Base-by-base conservation (phyloP, 345 rosid species). In the Ceriops zippeliana region DNA sequence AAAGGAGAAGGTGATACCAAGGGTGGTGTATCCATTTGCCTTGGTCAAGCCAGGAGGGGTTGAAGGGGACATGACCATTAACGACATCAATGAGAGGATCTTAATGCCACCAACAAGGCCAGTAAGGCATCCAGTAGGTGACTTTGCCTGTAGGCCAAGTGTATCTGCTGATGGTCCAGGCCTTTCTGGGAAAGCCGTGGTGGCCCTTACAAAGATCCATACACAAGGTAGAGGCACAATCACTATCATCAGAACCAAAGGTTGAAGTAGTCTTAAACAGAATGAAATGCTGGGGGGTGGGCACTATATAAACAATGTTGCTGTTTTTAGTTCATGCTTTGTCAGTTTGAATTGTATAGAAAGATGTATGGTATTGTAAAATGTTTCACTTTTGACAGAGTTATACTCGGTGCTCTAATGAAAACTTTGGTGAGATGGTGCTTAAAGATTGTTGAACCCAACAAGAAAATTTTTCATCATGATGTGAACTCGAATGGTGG, bases 171-270 rank as follows among this genome's bases (percentile, higher is more conserved):
- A 56, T 46, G 96, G 96, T 58, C 82, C 85, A 5, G 96, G 99
- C 5, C 97, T 87, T 61, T 95, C 99, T 1, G 99, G 99, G 16
- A 95, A 95, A 78, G 83, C 93, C 3, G 90, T 95, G 62, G 96
- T 95, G 79, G 96, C 96, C 51, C 92, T 95, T 19, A 95, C 99
- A 8, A 87, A 83, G 80, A 87, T 95, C 71, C 96, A 91, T 53
- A 95, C 99, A 20, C 96, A 85, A 74, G 97, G 98, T 31, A 86
- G 85, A 80, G 99, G 99, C 76, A 91, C 97, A 4, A 86, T 95
- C 76, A 95, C 99, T n/a, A 95, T 95, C 54, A 87, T 95, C 54
- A 86, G 99, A 83, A 95, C 99, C 75, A 95, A 77, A 82, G 96
- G 91, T 65, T 88, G 76, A 86, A 35, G 38, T 7, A 53, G 49